Evolutionary conservation across 2,329 filamentous ascomycete genomes (phyloP).

Genomic region (Penicillium digitatum): DNA sequence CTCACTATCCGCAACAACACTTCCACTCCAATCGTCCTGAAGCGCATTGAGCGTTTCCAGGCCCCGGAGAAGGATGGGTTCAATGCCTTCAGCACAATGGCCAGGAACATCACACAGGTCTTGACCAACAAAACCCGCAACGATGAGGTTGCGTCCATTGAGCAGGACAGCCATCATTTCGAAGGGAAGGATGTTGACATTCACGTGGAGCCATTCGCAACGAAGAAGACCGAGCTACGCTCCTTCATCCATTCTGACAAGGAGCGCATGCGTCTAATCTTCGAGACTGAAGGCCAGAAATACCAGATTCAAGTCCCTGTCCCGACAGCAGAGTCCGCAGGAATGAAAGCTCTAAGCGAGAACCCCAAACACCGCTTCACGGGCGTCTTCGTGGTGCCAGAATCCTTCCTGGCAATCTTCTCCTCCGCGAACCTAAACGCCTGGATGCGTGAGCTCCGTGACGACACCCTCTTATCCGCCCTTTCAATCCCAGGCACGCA

Average conservation of each 20-base stretch:
- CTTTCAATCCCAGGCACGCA: conserved; percentile 94
- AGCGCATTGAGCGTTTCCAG: conserved; percentile 69
- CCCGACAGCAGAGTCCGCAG: conserved; percentile 55
- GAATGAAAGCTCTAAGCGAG: conserved; percentile 56
- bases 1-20: conserved; percentile 82
- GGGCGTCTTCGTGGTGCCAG: conserved; percentile 59
- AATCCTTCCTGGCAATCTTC: conserved; percentile 59
- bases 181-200: conserved; percentile 61
- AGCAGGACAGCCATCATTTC: conserved; percentile 56
- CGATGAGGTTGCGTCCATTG: conserved; percentile 44
- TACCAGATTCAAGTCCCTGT: conserved; percentile 73
- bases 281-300: conserved; percentile 59
- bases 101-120: conserved; percentile 46
- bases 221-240: conserved; percentile 59
- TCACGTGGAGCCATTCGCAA: conserved; percentile 64
- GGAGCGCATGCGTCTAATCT: conserved; percentile 69
- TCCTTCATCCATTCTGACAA: conserved; percentile 54
- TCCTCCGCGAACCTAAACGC: conserved; percentile 64
- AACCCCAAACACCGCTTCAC: conserved; percentile 58
- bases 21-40: conserved; percentile 66
- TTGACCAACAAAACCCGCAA: conserved; percentile 44
- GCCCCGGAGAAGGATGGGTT: conserved; percentile 41
- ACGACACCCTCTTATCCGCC: conserved; percentile 68
- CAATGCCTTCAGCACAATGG: conserved; percentile 40
- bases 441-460: conserved; percentile 77